phyloP scores from a whole-genome alignment of 441 rosid species.

The Biscutella laevigata region DNA sequence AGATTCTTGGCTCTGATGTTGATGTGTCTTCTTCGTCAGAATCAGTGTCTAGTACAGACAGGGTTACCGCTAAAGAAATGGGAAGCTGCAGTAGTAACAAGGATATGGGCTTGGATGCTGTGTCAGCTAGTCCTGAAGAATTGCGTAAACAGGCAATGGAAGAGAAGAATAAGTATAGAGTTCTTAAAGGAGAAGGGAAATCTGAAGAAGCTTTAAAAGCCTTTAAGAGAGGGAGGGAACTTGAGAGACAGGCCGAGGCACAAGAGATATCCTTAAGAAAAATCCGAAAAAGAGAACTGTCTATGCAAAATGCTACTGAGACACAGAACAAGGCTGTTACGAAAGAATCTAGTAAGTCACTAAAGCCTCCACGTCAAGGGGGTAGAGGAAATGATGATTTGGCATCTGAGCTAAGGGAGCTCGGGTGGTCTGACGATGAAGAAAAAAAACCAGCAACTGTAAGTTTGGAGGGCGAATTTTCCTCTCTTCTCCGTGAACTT shows the following conservation, averaged over 20 bases:
- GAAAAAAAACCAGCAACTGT: slow-evolving; percentile 37
- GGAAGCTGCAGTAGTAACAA: slow-evolving; percentile 35
- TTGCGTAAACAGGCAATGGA: slow-evolving; percentile 69
- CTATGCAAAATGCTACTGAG: slow-evolving; percentile 29
- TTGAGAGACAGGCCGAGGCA: slow-evolving; percentile 84
- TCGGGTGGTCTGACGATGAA: slow-evolving; percentile 81
- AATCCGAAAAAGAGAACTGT: slow-evolving; percentile 40
- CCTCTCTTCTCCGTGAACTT: slow-evolving; percentile 61
- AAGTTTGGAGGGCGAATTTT: slow-evolving; percentile 78
- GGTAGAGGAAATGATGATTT: slow-evolving; percentile 51
- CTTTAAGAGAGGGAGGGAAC: slow-evolving; percentile 86
- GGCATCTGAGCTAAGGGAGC: slow-evolving; percentile 56
- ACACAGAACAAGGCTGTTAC: slow-evolving; percentile 35
- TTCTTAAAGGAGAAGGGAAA: slow-evolving; percentile 72
- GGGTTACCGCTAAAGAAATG: slow-evolving; percentile 26
- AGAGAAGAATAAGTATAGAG: slow-evolving; percentile 60
- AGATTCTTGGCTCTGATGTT: slow-evolving; percentile 51
- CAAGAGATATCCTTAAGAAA: slow-evolving; percentile 56
- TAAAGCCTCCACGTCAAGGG: slow-evolving; percentile 31
- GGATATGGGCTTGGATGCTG: slow-evolving; percentile 32
- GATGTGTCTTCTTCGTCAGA: slow-evolving; percentile 42
- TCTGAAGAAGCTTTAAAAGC: slow-evolving; percentile 80
- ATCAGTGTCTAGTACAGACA: slow-evolving; percentile 26
- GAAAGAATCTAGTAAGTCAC: slow-evolving; percentile 38
- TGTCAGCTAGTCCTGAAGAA: slow-evolving; percentile 49